Conservation (phyloP, 192 early-diverging fungal genomes). For the Geranomyces michiganensis region DNA sequence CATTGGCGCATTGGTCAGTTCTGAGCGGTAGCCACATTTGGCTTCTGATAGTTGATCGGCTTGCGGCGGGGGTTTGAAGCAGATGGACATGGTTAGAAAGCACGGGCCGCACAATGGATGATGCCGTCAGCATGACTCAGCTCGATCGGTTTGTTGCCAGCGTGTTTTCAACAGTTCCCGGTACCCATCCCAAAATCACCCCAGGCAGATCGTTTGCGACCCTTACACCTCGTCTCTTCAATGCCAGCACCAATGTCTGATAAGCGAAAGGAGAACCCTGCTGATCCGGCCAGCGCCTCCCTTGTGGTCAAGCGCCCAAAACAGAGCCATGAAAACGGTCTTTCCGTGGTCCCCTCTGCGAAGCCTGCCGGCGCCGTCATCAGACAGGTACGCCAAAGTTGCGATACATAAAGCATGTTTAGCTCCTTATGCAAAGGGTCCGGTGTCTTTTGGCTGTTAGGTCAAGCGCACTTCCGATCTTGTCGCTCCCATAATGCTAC, state of each 20-base stretch:
- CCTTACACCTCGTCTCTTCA: too few relatives aligned
- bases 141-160: too few relatives aligned
- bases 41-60: too few relatives aligned
- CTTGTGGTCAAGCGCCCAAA: neutral
- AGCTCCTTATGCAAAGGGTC: neutral
- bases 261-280: slow-evolving; percentile 6
- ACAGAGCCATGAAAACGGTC: neutral
- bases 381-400: slow-evolving; percentile 1
- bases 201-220: too few relatives aligned
- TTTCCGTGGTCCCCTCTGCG: neutral
- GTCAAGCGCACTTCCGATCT: slow-evolving; percentile 74
- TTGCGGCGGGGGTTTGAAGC: too few relatives aligned
- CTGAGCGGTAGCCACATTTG: too few relatives aligned
- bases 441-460: neutral
- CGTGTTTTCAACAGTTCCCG: too few relatives aligned
- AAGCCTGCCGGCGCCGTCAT: neutral
- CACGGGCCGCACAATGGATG: too few relatives aligned
- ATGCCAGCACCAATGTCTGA: neutral
- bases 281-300: neutral
- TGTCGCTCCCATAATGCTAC: slow-evolving; percentile 82
- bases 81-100: too few relatives aligned
- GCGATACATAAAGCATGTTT: neutral
- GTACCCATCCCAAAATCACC: too few relatives aligned
- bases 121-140: too few relatives aligned
- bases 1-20: too few relatives aligned